These are phyloP conservation scores for Amanita muscaria DNA, from an alignment of 768 basidiomycete genomes.

Conservation along the genomic window DNA sequence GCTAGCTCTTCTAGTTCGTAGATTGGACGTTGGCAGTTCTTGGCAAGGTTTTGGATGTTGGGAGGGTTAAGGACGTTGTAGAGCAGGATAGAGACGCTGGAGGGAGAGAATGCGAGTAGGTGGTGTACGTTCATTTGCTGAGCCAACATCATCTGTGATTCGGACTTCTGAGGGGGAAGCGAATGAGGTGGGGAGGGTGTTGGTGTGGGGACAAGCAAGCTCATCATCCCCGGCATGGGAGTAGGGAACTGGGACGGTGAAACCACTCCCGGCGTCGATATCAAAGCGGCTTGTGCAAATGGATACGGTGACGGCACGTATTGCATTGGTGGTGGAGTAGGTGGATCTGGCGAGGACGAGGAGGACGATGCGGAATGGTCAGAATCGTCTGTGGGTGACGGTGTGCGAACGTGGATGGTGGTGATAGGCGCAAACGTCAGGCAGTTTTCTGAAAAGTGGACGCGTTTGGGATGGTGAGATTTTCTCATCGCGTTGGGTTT, in stretches of 20 bases:
- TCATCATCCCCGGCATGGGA: background rate
- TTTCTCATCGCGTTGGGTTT: too few relatives aligned
- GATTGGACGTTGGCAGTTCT: slow-evolving; percentile 14
- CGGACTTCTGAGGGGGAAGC: slow-evolving; percentile 12
- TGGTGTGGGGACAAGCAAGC: background rate
- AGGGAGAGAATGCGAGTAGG: slow-evolving; percentile 31
- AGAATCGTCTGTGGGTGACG: slow-evolving; percentile 16
- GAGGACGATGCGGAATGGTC: too few relatives aligned
- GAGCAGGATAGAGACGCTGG: slow-evolving; percentile 22
- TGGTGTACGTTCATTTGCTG: slow-evolving; percentile 34
- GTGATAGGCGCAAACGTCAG: background rate
- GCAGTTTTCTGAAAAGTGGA: slow-evolving; percentile 25
- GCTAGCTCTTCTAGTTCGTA: slow-evolving; percentile 32
- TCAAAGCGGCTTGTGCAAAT: slow-evolving; percentile 14
- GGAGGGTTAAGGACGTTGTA: slow-evolving; percentile 27
- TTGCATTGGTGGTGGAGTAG: slow-evolving; percentile 27
- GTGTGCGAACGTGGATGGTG: slow-evolving; percentile 27
- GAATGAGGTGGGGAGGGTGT: background rate
- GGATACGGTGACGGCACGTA: slow-evolving; percentile 26
- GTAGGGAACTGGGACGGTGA: background rate
- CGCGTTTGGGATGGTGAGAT: slow-evolving; percentile 27
- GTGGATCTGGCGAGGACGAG: slow-evolving; percentile 15
- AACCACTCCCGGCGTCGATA: slow-evolving; percentile 14
- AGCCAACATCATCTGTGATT: background rate
- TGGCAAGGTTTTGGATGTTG: slow-evolving; percentile 21